Evolutionary conservation across 352 stramenopile species (phyloP), one percentile per base, ranked within the genome.

Genomic region (Pythium insidiosum): DNA sequence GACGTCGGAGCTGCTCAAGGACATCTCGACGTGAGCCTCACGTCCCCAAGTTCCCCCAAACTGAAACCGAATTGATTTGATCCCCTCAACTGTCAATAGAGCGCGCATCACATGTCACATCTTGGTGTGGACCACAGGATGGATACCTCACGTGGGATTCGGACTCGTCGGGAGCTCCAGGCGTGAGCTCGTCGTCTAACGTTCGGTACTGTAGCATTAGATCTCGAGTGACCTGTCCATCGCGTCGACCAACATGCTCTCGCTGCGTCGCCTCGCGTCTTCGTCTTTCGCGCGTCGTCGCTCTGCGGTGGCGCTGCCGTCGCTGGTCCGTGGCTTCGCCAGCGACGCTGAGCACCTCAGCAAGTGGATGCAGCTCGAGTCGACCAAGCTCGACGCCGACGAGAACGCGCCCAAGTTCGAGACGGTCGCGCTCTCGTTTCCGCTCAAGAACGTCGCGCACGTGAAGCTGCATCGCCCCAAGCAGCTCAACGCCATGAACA

Each of bases 401-500:
- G 49, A 47, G 16, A 55, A 69, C 25, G 38, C 56, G 21, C n/a
- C n/a, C n/a, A n/a, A n/a, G n/a, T 84, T 85, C 39, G 70, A 87
- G 50, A 88, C 77, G 30, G 31, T 89, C 42, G 62, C 66, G 35
- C 53, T 77, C 25, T 50, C 39, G 35, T 58, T 56, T 15, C 26
- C 69, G 26, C 43, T 63, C 9, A 58, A 62, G 11, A 61, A 78
- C 34, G 75, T 96, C 20, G 50, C 88, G 16, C 70, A 88, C 57
- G 49, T 96, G 37, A 74, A 83, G 45, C 66, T 96, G 21, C 68
- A 90, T 33, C 82, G 84, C 9, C 85, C 86, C 4, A 84, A 81
- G 50, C 70, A 81, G 37, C 54, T 90, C 35, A 95, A 95, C 36
- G 78, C 83, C 23, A 88, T 95, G 65, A 88, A 91, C 59, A 88